These are phyloP conservation scores for Coemansia sp. DNA, from an alignment of 192 early-diverging fungal species.

Conservation along the genomic window DNA sequence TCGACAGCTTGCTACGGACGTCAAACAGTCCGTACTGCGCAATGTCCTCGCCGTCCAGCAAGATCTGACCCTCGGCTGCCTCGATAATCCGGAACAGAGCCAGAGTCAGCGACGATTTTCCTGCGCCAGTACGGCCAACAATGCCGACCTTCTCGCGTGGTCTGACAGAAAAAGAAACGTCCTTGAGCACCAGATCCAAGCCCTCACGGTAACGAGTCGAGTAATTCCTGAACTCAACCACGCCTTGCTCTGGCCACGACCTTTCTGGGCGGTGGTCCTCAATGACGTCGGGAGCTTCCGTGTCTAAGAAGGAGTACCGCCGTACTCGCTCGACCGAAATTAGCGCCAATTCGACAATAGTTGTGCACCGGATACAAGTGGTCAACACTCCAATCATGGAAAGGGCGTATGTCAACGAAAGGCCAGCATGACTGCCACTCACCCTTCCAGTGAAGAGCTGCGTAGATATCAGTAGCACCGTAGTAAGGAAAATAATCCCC, in stretches of 20 bases:
- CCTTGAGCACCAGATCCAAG: constrained; percentile 57
- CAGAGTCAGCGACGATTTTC: constrained; percentile 66
- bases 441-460: constrained; percentile 30
- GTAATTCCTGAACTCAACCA: constrained; percentile 59
- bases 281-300: constrained; percentile 44
- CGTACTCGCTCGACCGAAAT: constrained; percentile 66
- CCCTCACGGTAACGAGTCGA: constrained; percentile 62
- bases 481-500: constrained; percentile 70
- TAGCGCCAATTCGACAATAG: constrained; percentile 74
- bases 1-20: constrained; percentile 71
- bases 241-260: constrained; percentile 62
- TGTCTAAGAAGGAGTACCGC: constrained; percentile 38
- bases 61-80: constrained; percentile 65
- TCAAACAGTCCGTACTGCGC: constrained; percentile 72
- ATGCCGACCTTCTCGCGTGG: constrained; percentile 68
- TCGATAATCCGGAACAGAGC: constrained; percentile 81
- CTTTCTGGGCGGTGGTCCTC: constrained; percentile 30
- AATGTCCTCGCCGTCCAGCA: constrained; percentile 81
- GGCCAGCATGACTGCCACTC: constrained; percentile 63
- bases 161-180: constrained; percentile 37
- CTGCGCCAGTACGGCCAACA: constrained; percentile 59
- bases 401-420: constrained; percentile 81
- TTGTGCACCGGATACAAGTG: constrained; percentile 73
- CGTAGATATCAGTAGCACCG: constrained; percentile 69
- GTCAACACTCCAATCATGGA: constrained; percentile 75